Percentiles rank a stretch among this genome's conserved stretches.
These are phyloP conservation scores for Myriangium duriaei DNA, from an alignment of 2,329 filamentous ascomycete genomes.

Conservation along the genomic window DNA sequence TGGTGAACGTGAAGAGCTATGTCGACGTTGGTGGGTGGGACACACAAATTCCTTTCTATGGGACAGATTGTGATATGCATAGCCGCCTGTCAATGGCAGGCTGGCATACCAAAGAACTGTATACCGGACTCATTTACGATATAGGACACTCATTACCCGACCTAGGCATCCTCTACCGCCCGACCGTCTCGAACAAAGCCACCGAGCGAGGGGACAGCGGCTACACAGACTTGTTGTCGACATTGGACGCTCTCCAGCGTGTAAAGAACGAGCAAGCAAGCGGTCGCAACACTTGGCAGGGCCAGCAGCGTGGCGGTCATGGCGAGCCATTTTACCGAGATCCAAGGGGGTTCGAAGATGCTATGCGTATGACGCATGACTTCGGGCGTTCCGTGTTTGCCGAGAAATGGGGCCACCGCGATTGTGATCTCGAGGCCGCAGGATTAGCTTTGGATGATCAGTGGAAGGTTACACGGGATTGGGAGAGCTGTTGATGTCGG, in stretches of 20 bases:
- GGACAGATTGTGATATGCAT: constrained; percentile 34
- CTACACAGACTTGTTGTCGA: background rate
- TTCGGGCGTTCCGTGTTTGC: background rate
- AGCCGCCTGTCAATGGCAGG: background rate
- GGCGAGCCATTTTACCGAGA: constrained; percentile 1
- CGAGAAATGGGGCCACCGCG: constrained; percentile 5
- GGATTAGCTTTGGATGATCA: background rate
- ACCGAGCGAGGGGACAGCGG: background rate
- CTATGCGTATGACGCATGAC: background rate
- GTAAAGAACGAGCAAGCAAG: background rate
- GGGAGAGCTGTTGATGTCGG: constrained; percentile 1
- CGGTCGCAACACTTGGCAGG: constrained; percentile 1
- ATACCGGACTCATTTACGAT: constrained; percentile 1
- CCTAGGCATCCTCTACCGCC: background rate
- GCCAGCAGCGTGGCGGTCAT: background rate
- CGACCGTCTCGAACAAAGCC: too few species aligned
- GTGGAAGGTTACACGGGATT: constrained; percentile 2
- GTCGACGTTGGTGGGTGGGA: constrained; percentile 45
- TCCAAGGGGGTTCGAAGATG: background rate
- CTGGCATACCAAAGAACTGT: background rate
- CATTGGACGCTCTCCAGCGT: background rate
- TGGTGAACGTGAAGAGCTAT: constrained; percentile 43
- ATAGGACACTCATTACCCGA: background rate
- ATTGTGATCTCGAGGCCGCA: background rate
- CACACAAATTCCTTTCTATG: constrained; percentile 45